Evolutionary conservation across 2,329 filamentous ascomycete species (phyloP).

Genomic region (Sclerotiophoma versabilis): DNA sequence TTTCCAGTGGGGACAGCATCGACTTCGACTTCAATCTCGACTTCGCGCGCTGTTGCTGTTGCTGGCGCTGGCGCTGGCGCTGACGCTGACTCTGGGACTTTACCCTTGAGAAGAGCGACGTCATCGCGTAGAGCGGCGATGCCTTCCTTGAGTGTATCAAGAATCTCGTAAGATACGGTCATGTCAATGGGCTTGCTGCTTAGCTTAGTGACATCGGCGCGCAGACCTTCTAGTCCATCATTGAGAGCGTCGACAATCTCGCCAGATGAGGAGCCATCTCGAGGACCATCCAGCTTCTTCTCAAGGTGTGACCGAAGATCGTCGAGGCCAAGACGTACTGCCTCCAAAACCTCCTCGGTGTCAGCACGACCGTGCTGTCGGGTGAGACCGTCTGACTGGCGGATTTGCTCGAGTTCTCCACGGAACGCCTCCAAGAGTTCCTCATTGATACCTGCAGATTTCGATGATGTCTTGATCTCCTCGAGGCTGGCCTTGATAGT

Average conservation of each 20-base stretch:
- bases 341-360: constrained; percentile 58
- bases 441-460: constrained; percentile 48
- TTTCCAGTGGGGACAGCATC: constrained; percentile 55
- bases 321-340: constrained; percentile 58
- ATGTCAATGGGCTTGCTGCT: constrained; percentile 81
- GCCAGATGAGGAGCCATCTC: constrained; percentile 60
- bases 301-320: constrained; percentile 58
- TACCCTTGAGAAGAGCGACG: constrained; percentile 74
- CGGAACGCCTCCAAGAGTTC: constrained; percentile 62
- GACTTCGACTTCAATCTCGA: constrained; percentile 59
- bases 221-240: constrained; percentile 76
- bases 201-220: constrained; percentile 76
- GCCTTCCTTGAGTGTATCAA: constrained; percentile 85
- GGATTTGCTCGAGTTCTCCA: constrained; percentile 59
- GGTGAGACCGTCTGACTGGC: constrained; percentile 51
- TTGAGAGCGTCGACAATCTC: constrained; percentile 69
- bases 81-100: constrained; percentile 29
- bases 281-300: constrained; percentile 61
- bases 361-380: constrained; percentile 51
- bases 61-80: background rate
- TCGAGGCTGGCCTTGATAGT: constrained; percentile 48
- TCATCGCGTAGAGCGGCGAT: constrained; percentile 78
- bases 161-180: constrained; percentile 85
- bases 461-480: constrained; percentile 44
- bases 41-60: constrained; percentile 33